Evolutionary conservation across 495 filamentous ascomycete genomes (phyloP), one percentile per base, ranked within the genome.

Genomic region (Cryomyces minteri): DNA sequence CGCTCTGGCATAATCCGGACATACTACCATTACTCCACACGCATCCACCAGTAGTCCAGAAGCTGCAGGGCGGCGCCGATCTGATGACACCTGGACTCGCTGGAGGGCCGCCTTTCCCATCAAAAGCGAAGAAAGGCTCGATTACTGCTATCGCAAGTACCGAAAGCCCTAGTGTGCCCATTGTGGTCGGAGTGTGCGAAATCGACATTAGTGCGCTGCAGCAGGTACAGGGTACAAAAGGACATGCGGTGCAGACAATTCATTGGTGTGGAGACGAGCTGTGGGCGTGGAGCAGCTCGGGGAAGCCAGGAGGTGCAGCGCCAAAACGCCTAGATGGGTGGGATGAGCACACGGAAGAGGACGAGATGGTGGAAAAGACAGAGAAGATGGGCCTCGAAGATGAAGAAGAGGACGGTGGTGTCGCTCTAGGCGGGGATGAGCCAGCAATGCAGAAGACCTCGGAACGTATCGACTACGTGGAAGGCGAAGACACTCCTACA

Each of bases 211-310:
- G 69, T 25, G 61, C 59, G 4, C 56, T 84, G 11, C 59, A 64
- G 10, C 64, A 71, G 36, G 78, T 80, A 1, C 67, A 71, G 49
- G 80, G 80, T 0, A 63, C 68, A 18, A 82, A 79, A 58, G 80
- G 80, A 2, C 72, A 74, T 55, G 80, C 80, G 5, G 80, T 84
- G 25, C 62, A 72, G 41, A 73, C 72, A 11, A 57, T 80, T 33
- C 80, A 84, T 55, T 84, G 80, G 80, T 69, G 72, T 48, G 80
- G 80, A 0, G 80, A 84, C 68, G 80, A 84, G 61, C 51, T 82
- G 37, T 84, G 79, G 73, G 69, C 68, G 0, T 78, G 74, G 74
- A 76, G 71, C 51, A 58, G 70, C 30, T 64, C 59, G 18, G 74
- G 73, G 29, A 70, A 66, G 30, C 64, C 71, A 25, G 76, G 74